Evolutionary conservation across 768 basidiomycete species (phyloP), one percentile per base, ranked within the genome.

Genomic region (Macrolepiota albuminosa): DNA sequence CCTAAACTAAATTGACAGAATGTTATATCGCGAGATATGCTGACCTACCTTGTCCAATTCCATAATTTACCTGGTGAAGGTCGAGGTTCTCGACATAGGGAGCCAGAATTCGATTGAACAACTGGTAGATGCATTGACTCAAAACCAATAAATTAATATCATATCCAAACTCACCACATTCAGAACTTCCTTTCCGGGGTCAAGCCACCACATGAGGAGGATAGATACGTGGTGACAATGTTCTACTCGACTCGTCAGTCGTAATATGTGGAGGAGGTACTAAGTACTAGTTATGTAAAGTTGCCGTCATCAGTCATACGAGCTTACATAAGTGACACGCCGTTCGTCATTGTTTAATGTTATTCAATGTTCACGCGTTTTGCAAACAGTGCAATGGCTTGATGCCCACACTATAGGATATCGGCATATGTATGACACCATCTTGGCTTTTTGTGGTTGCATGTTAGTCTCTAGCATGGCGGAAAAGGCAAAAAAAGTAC

Each of bases 41-140:
- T 42, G 14, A 52, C 71, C 61, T 70, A 84, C 93, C 94, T 80
- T 91, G 89, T 60, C 84, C 89, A 64, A 96, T 90, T 16, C 92
- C 94, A 79, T 96, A 89, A 69, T 95, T 95, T 52, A 98, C 89
- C 73, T 95, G 93, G 70, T 93, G 89, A 71, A 94, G 84, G 72
- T 98, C 95, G 71, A 99, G 76, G 70, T 98, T 96, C 78, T 95
- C 93, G 64, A 98, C 89, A 82, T 98, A 98, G 0, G 93, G 95
- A 31, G 92, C 91, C 53, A 97, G 85, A 63, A 95, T 90, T 64
- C 90, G 85, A 72, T 95, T 95, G 76, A 97, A 91, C 66, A 94
- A 71, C 91, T 66, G 37, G 53, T 42, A 11, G 40, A 51, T 18
- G 11, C 51, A 33, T 34, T 37, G 34, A 50, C 13, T 55, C 6